Conservation (phyloP, 257 asterid genomes). For the Forsythia viridissima region DNA sequence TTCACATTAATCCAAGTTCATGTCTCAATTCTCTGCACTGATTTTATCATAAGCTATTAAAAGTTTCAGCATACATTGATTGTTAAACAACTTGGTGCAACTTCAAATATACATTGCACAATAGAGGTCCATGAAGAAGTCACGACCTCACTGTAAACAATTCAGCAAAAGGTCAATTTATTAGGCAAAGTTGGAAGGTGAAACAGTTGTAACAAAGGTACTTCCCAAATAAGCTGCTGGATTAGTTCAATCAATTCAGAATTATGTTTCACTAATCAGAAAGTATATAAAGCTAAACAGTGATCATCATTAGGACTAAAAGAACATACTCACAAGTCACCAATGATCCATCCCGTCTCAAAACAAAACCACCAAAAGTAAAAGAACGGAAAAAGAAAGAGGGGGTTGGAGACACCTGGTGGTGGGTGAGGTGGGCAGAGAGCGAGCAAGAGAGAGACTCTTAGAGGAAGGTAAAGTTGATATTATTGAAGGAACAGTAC, state of each 20-base stretch:
- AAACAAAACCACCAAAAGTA: conserved; percentile 13
- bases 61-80: conserved; percentile 7
- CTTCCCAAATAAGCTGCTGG: not conserved
- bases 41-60: not conserved
- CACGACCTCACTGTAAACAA: conserved; percentile 10
- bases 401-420: not conserved
- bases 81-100: not conserved
- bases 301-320: not conserved
- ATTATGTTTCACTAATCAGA: not conserved
- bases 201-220: not conserved
- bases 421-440: not conserved
- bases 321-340: not conserved
- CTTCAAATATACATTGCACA: not conserved
- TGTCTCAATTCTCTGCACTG: not conserved
- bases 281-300: not conserved
- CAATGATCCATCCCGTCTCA: not conserved
- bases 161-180: not conserved
- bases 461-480: conserved; percentile 11
- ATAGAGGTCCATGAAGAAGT: conserved; percentile 9
- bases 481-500: conserved; percentile 37
- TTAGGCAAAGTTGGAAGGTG: conserved; percentile 7
- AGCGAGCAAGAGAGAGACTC: not conserved
- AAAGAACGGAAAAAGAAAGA: conserved; percentile 1
- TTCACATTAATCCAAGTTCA: not conserved
- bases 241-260: not conserved